A percentile compares a stretch with the other conserved stretches of the same genome.
phyloP scores from a whole-genome alignment of 208 protist species.

The Trypanosoma avium region DNA sequence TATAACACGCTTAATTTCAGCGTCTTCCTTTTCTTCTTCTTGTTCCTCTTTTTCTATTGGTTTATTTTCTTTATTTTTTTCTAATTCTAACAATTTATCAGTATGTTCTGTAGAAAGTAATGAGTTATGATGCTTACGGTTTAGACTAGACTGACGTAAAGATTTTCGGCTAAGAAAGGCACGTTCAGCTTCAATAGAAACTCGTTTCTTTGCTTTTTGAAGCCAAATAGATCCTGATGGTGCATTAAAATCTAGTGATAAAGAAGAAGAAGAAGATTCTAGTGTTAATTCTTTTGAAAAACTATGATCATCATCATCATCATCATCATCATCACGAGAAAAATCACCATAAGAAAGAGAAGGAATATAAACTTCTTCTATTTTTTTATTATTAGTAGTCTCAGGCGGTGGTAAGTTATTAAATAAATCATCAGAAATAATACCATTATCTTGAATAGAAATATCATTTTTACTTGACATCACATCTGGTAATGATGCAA shows the following conservation, averaged over 20 bases:
- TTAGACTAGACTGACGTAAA: background rate
- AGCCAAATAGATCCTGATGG: conserved; percentile 4
- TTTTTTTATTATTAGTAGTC: conserved; percentile 6
- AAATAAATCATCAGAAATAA: conserved; percentile 14
- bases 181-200: conserved; percentile 8
- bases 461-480: conserved; percentile 2
- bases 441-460: background rate
- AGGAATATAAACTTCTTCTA: too few species aligned
- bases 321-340: background rate
- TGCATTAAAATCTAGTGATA: conserved; percentile 13
- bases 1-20: conserved; percentile 2
- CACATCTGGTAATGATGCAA: conserved; percentile 35
- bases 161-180: conserved; percentile 6
- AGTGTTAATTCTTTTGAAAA: background rate
- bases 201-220: conserved; percentile 10
- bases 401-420: conserved; percentile 16
- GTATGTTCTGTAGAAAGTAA: too few species aligned
- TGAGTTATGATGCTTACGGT: too few species aligned
- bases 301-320: background rate
- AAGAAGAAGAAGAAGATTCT: background rate
- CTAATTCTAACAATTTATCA: background rate
- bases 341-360: too few species aligned
- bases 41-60: background rate
- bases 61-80: background rate
- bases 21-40: background rate